Base-by-base conservation (phyloP, 2,329 filamentous ascomycete species). In the Diaporthe velutina region DNA sequence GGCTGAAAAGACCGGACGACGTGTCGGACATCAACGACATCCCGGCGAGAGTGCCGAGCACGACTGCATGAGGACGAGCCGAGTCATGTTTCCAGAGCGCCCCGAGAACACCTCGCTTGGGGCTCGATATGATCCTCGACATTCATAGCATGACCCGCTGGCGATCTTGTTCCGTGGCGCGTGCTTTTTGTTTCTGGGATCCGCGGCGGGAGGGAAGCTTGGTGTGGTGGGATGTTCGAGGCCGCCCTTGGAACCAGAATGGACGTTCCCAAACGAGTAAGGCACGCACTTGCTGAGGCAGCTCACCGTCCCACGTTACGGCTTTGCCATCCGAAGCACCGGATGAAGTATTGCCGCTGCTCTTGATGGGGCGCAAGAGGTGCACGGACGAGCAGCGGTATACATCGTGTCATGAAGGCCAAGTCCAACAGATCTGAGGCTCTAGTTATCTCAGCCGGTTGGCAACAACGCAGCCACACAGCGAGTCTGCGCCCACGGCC, bases 1-100 rank as follows among this genome's bases (percentile, higher is more conserved):
- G 50, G n/a, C 4, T 75, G 70, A 73, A 52, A 30, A 42, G 48
- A 40, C n/a, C 30, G 33, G 38, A 54, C 70, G 52, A 68, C 58
- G 61, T 76, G 45, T 61, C 64, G 60, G 57, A 68, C 48, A 73
- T 66, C 73, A 64, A 54, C 70, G 30, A 33, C 67, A 68, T 9
- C 48, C 25, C 45, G 45, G 45, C 45, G 30, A 40, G 33, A 25
- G 64, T 28, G 30, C 45, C 33, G 64, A 54, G 33, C n/a, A 30
- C 48, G 33, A 54, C 48, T 15, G 64, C 64, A 71, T 71, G 54
- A 57, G 2, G 35, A 33, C 40, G 30, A 50, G 52, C 54, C 68
- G 68, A 58, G 42, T 71, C 54, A 71, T 72, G 42, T 17, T 17
- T 19, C 42, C 22, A 50, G 25, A 12, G 55, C 38, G 45, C 22